phyloP scores from a whole-genome alignment of 2,329 filamentous ascomycete species.

The Claviceps spartinae region DNA sequence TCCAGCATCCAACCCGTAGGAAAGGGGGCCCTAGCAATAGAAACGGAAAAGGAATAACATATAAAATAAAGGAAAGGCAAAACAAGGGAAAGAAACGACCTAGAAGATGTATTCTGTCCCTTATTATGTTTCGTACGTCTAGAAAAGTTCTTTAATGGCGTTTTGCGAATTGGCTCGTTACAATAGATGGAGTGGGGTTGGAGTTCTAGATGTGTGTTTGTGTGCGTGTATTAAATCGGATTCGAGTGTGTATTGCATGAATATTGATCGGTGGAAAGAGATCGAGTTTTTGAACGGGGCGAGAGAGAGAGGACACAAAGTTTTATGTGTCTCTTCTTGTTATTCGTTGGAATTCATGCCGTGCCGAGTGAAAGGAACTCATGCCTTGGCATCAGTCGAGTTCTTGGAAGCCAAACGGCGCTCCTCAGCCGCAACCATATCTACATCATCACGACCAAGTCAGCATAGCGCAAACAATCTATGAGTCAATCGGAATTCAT shows the following conservation, averaged over 20 bases:
- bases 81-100: too few species aligned
- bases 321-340: neutral
- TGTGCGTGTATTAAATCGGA: neutral
- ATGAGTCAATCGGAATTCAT: too few species aligned
- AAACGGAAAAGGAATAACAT: too few species aligned
- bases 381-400: constrained; percentile 12
- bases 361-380: neutral
- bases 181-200: neutral
- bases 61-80: too few species aligned
- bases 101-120: too few species aligned
- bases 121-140: too few species aligned
- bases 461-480: too few species aligned
- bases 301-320: neutral
- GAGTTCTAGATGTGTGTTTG: neutral
- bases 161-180: too few species aligned
- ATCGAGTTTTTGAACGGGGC: neutral
- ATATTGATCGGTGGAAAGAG: too few species aligned
- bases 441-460: constrained; percentile 24
- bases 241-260: neutral
- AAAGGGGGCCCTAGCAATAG: too few species aligned
- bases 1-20: too few species aligned
- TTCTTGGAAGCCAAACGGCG: constrained; percentile 34
- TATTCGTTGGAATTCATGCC: neutral
- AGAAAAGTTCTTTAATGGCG: too few species aligned
- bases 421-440: constrained; percentile 77